phyloP scores from a whole-genome alignment of 2,329 filamentous ascomycete genomes.

The Penicillium janthinellum region DNA sequence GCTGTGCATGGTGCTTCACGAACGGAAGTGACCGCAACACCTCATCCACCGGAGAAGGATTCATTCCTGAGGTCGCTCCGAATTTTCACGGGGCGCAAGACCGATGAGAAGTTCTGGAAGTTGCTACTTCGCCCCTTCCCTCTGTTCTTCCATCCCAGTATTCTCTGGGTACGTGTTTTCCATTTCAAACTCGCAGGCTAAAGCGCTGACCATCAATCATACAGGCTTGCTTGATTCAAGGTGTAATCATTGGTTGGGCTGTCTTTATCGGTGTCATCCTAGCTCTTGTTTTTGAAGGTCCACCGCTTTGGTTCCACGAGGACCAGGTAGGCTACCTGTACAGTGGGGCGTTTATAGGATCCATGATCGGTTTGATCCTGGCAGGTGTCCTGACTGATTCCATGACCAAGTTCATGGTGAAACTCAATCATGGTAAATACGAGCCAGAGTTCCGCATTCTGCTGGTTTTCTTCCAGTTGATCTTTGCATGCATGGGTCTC shows the following conservation, averaged over 20 bases:
- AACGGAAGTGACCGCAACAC: conserved; percentile 12
- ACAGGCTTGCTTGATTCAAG: conserved; percentile 72
- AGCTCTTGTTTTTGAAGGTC: conserved; percentile 77
- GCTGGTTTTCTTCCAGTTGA: conserved; percentile 77
- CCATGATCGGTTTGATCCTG: conserved; percentile 74
- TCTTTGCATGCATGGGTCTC: conserved; percentile 75
- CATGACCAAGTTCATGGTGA: conserved; percentile 69
- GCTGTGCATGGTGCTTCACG: conserved; percentile 4
- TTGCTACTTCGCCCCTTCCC: conserved; percentile 74
- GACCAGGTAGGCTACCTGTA: conserved; percentile 85
- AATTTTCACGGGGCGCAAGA: conserved; percentile 80
- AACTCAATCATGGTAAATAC: conserved; percentile 76
- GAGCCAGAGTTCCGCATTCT: conserved; percentile 89
- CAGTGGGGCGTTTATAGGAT: conserved; percentile 81
- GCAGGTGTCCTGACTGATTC: conserved; percentile 74
- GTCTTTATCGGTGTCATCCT: conserved; percentile 86
- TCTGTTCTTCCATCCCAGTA: conserved; percentile 79
- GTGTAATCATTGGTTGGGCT: conserved; percentile 91
- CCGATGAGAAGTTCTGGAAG: conserved; percentile 70
- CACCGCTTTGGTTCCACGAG: conserved; percentile 79
- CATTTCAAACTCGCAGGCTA: background rate
- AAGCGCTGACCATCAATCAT: background rate
- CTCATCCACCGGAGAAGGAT: conserved; percentile 51
- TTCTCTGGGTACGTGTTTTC: conserved; percentile 67
- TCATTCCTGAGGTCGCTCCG: conserved; percentile 63